phyloP scores from a whole-genome alignment of 139 green algal species.

The Mychonastes homosphaera region DNA sequence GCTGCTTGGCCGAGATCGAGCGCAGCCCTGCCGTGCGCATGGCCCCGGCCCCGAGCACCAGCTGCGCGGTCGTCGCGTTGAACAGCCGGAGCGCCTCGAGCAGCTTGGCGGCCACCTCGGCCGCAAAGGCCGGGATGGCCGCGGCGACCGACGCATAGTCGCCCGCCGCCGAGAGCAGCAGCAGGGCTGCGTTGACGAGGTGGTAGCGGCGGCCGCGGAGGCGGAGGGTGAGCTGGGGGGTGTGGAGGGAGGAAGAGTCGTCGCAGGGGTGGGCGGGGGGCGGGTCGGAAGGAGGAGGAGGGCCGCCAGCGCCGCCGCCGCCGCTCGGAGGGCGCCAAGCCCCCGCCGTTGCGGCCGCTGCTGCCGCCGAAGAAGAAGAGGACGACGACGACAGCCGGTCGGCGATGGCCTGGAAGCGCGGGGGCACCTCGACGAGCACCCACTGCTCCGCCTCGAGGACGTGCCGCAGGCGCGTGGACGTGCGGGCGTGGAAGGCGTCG shows the following conservation, averaged over 20 bases:
- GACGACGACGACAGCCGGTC: constrained; percentile 25
- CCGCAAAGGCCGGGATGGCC: constrained; percentile 18
- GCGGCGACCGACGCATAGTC: constrained; percentile 33
- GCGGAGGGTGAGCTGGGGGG: constrained; percentile 17
- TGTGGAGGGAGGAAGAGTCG: too few relatives aligned
- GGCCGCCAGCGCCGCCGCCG: too few relatives aligned
- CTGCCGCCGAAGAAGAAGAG: too few relatives aligned
- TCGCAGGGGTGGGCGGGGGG: too few relatives aligned
- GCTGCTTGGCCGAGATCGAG: constrained; percentile 89
- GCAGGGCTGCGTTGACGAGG: constrained; percentile 48
- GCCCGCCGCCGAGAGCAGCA: constrained; percentile 51
- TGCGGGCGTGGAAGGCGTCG: constrained; percentile 39
- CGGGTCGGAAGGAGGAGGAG: too few relatives aligned
- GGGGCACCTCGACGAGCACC: constrained; percentile 38
- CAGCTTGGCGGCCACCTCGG: constrained; percentile 54
- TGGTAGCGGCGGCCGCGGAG: constrained; percentile 36
- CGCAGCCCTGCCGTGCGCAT: constrained; percentile 81
- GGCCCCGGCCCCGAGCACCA: constrained; percentile 85
- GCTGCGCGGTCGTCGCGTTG: constrained; percentile 71
- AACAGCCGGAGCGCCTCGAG: constrained; percentile 78
- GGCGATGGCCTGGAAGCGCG: constrained; percentile 42
- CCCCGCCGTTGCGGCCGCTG: too few relatives aligned
- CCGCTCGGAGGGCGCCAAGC: too few relatives aligned
- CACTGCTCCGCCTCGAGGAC: constrained; percentile 58
- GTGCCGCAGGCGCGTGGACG: constrained; percentile 36